phyloP scores from a whole-genome alignment of 2,329 filamentous ascomycete genomes.

The Fragosphaeria purpurea region DNA sequence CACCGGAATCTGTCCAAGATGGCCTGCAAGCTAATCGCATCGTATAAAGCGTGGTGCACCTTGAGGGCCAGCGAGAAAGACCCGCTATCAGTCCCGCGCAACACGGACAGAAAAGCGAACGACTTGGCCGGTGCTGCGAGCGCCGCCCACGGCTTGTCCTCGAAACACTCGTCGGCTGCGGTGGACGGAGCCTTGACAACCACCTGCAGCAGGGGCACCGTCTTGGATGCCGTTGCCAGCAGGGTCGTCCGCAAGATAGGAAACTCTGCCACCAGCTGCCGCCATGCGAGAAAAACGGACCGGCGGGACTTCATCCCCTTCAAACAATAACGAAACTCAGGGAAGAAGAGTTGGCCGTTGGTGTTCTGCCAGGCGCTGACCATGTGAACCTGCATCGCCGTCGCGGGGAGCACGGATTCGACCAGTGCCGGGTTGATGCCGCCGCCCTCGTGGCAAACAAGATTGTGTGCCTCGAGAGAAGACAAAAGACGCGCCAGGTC shows the following conservation, averaged over 20 bases:
- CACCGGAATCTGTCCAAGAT: slow-evolving; percentile 39
- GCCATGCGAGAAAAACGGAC: slow-evolving; percentile 51
- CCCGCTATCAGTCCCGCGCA: neutral
- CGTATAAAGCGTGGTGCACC: slow-evolving; percentile 83
- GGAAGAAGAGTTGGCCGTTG: slow-evolving; percentile 58
- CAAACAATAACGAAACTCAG: slow-evolving; percentile 56
- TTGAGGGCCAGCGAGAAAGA: slow-evolving; percentile 34
- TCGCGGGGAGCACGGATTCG: slow-evolving; percentile 54
- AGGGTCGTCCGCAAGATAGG: slow-evolving; percentile 56
- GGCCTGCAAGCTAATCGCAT: slow-evolving; percentile 65
- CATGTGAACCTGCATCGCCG: slow-evolving; percentile 74
- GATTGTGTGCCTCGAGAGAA: no score
- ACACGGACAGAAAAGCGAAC: slow-evolving; percentile 2
- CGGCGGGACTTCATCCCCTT: slow-evolving; percentile 21
- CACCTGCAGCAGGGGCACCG: slow-evolving; percentile 53
- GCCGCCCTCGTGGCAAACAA: slow-evolving; percentile 11
- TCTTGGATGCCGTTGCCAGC: slow-evolving; percentile 17
- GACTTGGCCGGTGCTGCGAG: neutral
- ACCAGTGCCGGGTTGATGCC: slow-evolving; percentile 36
- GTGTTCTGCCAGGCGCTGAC: slow-evolving; percentile 65
- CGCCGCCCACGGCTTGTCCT: neutral
- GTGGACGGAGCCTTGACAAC: slow-evolving; percentile 30
- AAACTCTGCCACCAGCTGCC: slow-evolving; percentile 39
- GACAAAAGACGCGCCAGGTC: no score
- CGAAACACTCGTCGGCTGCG: neutral